These are phyloP conservation scores for Skeletonema grethae DNA, from an alignment of 108 stramenopile genomes.

Conservation along the genomic window DNA sequence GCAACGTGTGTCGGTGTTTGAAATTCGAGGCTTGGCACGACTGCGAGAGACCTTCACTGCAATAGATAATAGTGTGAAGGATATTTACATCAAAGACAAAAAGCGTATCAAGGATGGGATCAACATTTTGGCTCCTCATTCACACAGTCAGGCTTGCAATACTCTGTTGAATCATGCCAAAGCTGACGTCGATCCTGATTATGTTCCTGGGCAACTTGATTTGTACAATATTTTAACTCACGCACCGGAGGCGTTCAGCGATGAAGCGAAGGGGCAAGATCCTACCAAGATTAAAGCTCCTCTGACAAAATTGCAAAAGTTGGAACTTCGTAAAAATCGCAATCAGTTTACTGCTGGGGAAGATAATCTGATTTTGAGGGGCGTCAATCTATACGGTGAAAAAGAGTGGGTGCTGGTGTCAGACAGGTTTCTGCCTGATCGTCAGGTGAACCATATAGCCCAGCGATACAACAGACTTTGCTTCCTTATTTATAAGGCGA, in stretches of 20 bases:
- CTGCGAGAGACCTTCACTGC: slow-evolving; percentile 73
- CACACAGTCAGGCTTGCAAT: slow-evolving; percentile 71
- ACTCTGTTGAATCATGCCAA: slow-evolving; percentile 64
- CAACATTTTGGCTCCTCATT: slow-evolving; percentile 44
- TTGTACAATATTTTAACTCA: slow-evolving; percentile 60
- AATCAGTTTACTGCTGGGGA: slow-evolving; percentile 81
- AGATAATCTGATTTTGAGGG: slow-evolving; percentile 67
- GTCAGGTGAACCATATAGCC: slow-evolving; percentile 73
- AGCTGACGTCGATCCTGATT: slow-evolving; percentile 51
- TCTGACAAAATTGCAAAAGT: slow-evolving; percentile 52
- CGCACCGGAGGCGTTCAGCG: slow-evolving; percentile 53
- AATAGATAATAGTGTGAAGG: slow-evolving; percentile 74
- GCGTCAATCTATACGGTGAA: slow-evolving; percentile 81
- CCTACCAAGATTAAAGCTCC: slow-evolving; percentile 46
- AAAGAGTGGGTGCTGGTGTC: slow-evolving; percentile 88
- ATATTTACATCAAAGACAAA: slow-evolving; percentile 29
- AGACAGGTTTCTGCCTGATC: slow-evolving; percentile 83
- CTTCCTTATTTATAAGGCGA: slow-evolving; percentile 78
- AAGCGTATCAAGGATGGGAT: slow-evolving; percentile 22
- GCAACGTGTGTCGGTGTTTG: slow-evolving; percentile 66
- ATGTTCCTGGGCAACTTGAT: slow-evolving; percentile 60
- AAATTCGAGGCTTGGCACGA: slow-evolving; percentile 65
- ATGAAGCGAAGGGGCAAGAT: slow-evolving; percentile 39
- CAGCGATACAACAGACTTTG: slow-evolving; percentile 83
- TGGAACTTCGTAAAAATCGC: slow-evolving; percentile 58